A percentile compares a stretch with the other conserved stretches of the same genome.
Evolutionary conservation across 345 rosid genomes (phyloP).

Genomic region (Eucalyptus paniculata): DNA sequence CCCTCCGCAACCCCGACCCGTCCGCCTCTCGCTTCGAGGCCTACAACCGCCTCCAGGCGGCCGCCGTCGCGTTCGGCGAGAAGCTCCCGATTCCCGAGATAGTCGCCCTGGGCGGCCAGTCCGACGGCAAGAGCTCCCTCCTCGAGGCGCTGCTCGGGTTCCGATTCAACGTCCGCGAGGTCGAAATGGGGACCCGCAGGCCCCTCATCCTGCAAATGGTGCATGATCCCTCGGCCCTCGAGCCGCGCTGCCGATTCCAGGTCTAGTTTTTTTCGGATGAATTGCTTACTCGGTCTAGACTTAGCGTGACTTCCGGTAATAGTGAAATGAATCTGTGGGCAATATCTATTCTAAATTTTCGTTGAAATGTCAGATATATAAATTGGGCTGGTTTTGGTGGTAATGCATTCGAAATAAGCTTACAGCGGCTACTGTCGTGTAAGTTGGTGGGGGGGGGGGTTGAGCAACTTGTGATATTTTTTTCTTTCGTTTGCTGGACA

Average conservation of each 20-base stretch:
- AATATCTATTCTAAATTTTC: not conserved
- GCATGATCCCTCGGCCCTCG: constrained; percentile 72
- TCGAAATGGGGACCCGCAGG: constrained; percentile 95
- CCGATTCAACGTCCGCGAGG: constrained; percentile 92
- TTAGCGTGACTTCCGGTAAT: not conserved
- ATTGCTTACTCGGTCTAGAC: not conserved
- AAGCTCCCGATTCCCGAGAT: constrained; percentile 95
- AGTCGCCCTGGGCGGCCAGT: constrained; percentile 92
- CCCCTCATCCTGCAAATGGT: constrained; percentile 97
- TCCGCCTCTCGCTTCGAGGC: constrained; percentile 63
- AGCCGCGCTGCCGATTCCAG: constrained; percentile 92
- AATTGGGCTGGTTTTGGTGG: not conserved
- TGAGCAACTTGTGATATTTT: not conserved
- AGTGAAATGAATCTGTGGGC: not conserved
- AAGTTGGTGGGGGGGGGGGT: not conserved
- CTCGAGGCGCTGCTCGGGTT: constrained; percentile 92
- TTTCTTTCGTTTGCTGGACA: not conserved
- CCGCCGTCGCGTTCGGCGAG: constrained; percentile 96
- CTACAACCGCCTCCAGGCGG: constrained; percentile 90
- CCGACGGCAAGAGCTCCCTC: constrained; percentile 93
- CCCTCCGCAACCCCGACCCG: constrained; percentile 13
- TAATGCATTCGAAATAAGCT: not conserved
- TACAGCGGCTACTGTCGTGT: not conserved
- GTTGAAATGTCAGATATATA: not conserved
- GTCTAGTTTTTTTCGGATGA: not conserved